Evolutionary conservation across 768 basidiomycete species (phyloP), one percentile per base, ranked within the genome.

Genomic region (Candolleomyces efflorescens): DNA sequence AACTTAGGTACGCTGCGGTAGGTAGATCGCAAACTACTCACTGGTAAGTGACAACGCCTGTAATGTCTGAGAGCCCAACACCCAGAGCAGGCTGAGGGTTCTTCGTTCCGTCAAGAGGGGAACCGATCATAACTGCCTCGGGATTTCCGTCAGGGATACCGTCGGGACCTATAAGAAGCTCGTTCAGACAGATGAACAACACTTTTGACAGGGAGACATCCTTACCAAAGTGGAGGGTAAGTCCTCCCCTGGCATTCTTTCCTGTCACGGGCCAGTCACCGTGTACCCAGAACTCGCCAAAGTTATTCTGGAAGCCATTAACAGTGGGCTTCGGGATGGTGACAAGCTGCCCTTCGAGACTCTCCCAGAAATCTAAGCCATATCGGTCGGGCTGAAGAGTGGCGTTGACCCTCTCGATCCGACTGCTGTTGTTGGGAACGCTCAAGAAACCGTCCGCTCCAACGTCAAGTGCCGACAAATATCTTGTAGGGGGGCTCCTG

Each of bases 291-390:
- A 85, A 75, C 54, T 84, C 81, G 6, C 79, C 79, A 62, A 76
- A 84, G 26, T 64, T 69, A 61, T 83, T 84, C 27, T 75, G 75
- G 64, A 84, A 85, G 56, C 76, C 71, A 5, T 79, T 63, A 3
- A 80, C 75, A 5, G 72, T 67, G 2, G 85, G 83, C 3, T 68
- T 71, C 3, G 74, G 78, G 22, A 85, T 71, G 0, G 76, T 77
- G 22, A 87, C 83, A 3, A 86, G 69, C 62, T 81, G 78, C 2
- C 83, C 83, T 59, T 83, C 80, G 10, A 87, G 73, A 63, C 81
- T 83, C 64, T 82, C 77, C 83, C 84, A 87, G 63, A 87, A 86
- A 64, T 86, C 84, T 36, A 85, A 65, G 6, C 84, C 85, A 57
- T 73, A 85, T 45, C 72, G 67, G 24, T 78, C 73, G 1, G 83